phyloP scores from a whole-genome alignment of 116 monocot species.

The Trichopus zeylanicus region DNA sequence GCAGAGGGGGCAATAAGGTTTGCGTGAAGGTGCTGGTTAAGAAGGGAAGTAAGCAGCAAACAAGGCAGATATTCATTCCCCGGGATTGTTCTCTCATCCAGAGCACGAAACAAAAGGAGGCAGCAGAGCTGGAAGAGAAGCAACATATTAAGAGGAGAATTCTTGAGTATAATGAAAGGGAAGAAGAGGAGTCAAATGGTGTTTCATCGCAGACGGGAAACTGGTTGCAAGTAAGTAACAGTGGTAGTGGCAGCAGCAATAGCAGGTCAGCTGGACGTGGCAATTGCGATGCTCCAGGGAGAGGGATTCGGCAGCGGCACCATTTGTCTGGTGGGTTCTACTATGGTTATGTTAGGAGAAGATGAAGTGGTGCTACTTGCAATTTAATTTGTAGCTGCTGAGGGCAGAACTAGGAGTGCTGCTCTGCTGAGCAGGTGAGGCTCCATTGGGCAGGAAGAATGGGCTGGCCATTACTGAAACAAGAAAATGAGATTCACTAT shows the following conservation, averaged over 20 bases:
- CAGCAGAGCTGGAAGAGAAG: slow-evolving; percentile 92
- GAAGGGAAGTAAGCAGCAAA: slow-evolving; percentile 88
- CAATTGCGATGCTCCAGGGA: slow-evolving; percentile 45
- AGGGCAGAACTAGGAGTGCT: too few species aligned
- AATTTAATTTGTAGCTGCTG: too few species aligned
- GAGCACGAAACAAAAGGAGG: slow-evolving; percentile 81
- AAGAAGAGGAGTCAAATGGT: slow-evolving; percentile 84
- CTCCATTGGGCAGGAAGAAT: too few species aligned
- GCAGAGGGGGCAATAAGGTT: slow-evolving; percentile 42
- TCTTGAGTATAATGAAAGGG: slow-evolving; percentile 93
- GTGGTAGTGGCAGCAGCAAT: slow-evolving; percentile 9
- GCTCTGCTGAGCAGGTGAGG: too few species aligned
- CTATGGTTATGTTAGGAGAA: slow-evolving; percentile 59
- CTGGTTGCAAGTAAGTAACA: slow-evolving; percentile 41
- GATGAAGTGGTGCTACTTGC: slow-evolving; percentile 13
- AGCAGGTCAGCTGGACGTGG: slow-evolving; percentile 32
- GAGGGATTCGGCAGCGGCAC: slow-evolving; percentile 29
- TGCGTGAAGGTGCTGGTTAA: slow-evolving; percentile 84
- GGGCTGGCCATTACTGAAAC: too few species aligned
- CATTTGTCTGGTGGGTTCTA: slow-evolving; percentile 42
- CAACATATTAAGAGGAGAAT: slow-evolving; percentile 80
- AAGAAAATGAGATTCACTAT: too few species aligned
- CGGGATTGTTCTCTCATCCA: slow-evolving; percentile 70
- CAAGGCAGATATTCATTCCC: slow-evolving; percentile 88
- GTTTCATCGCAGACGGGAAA: slow-evolving; percentile 30